These are phyloP conservation scores for Xylaria grammica DNA, from an alignment of 495 filamentous ascomycete genomes.

Conservation along the genomic window DNA sequence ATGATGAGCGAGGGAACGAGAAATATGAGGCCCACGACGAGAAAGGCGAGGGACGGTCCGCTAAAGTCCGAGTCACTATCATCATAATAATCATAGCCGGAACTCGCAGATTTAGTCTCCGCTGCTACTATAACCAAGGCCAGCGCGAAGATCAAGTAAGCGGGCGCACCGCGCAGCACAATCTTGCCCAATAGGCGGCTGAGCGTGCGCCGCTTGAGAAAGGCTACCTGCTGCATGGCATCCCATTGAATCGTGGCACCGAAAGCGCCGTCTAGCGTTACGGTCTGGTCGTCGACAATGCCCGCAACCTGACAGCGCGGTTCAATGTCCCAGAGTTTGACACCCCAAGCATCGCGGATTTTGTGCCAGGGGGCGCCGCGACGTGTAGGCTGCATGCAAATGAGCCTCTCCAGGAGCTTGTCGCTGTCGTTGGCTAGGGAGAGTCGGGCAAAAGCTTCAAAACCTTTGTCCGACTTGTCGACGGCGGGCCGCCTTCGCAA, in stretches of 20 bases:
- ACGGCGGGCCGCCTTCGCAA: conserved; percentile 39
- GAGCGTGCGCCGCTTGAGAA: neutral
- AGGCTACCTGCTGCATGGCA: conserved; percentile 4
- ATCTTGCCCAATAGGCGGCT: conserved; percentile 2
- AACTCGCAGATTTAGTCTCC: no score
- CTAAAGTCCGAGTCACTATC: neutral
- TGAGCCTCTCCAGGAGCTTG: conserved; percentile 28
- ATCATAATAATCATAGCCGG: no score
- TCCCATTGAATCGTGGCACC: conserved; percentile 32
- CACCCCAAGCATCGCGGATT: conserved; percentile 21
- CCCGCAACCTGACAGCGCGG: conserved; percentile 23
- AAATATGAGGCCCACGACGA: conserved; percentile 21
- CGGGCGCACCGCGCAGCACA: neutral
- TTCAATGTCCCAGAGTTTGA: conserved; percentile 18
- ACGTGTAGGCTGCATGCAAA: conserved; percentile 28
- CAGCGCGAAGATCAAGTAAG: neutral
- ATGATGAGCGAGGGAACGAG: neutral
- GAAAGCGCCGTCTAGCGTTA: conserved; percentile 29
- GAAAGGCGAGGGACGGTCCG: neutral
- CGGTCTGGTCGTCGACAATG: conserved; percentile 27
- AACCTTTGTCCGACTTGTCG: conserved; percentile 42
- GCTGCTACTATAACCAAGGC: neutral
- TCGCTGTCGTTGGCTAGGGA: conserved; percentile 37
- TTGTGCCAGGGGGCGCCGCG: conserved; percentile 17
- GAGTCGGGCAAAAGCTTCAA: conserved; percentile 52